Base-by-base conservation (phyloP, 2,329 filamentous ascomycete species). In the Colletotrichum camelliae region DNA sequence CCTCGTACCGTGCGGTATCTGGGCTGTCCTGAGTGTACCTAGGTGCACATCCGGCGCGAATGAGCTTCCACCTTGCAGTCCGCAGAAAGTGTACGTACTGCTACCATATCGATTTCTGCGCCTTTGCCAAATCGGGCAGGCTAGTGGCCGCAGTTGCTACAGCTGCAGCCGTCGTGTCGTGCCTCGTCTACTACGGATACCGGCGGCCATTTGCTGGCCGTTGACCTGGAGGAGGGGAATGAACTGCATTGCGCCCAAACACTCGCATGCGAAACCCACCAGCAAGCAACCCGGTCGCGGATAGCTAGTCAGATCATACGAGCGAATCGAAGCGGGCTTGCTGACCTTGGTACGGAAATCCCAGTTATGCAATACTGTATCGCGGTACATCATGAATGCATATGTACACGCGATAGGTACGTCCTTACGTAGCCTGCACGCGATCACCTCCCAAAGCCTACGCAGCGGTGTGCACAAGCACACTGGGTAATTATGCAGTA, bases 101-200 rank as follows among this genome's bases (percentile, higher is more conserved):
- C 52, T 61, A 24, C 70, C 70, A 68, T 62, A 37, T 39, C 52
- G n/a, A 37, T 55, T n/a, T 24, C n/a, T 58, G 16, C 61, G 29
- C 33, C 67, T 48, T 66, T 66, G 60, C 67, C 67, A 65, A 66
- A 74, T 74, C 61, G 66, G 61, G 35, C 58, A 58, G 27, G 29
- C 60, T 74, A 21, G 60, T 60, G n/a, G 27, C 66, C 58, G 39
- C 66, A 70, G 67, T 74, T 71, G 72, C 72, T 66, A 43, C 31
- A 71, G 72, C 67, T 74, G 67, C 60, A 71, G 43, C 39, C 55
- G 65, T 69, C 64, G 37, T 61, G 52, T 60, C 70, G 52, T 64
- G 64, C 64, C 52, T 68, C 33, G 7, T 24, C n/a, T 13, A 21
- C 13, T 27, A 39, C 16, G 16, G 37, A 43, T 43, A 43, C 37